These are phyloP conservation scores for Hymenoscyphus albidus DNA, from an alignment of 2,329 filamentous ascomycete genomes.

Conservation along the genomic window DNA sequence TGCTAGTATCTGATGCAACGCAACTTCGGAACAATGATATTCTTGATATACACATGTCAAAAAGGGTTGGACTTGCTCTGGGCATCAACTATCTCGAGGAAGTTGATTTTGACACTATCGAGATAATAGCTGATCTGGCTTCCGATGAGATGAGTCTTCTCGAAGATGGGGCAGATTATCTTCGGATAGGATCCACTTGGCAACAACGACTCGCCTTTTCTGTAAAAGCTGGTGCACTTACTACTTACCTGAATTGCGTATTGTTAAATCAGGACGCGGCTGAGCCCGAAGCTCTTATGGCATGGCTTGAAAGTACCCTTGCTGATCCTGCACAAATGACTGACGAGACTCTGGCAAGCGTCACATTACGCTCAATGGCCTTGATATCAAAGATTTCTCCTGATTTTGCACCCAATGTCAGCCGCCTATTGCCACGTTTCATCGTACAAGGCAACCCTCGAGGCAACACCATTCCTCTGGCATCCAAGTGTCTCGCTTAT, in stretches of 20 bases:
- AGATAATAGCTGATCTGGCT: constrained; percentile 67
- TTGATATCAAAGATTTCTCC: constrained; percentile 74
- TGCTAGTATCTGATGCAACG: constrained; percentile 63
- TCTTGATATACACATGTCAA: constrained; percentile 68
- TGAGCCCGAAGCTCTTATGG: constrained; percentile 72
- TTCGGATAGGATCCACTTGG: constrained; percentile 77
- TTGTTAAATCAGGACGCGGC: constrained; percentile 77
- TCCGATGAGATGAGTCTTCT: constrained; percentile 80
- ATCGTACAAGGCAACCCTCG: constrained; percentile 79
- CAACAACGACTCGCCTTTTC: constrained; percentile 84
- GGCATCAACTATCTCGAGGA: constrained; percentile 42
- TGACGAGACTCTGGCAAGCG: constrained; percentile 70
- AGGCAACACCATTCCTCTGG: constrained; percentile 65
- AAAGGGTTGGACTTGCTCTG: constrained; percentile 39
- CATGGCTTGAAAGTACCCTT: constrained; percentile 81
- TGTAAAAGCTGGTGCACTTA: constrained; percentile 77
- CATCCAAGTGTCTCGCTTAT: constrained; percentile 79
- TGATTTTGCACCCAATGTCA: constrained; percentile 68
- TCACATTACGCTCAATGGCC: constrained; percentile 76
- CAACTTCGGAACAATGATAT: constrained; percentile 59
- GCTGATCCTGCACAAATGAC: constrained; percentile 78
- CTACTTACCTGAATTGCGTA: constrained; percentile 81
- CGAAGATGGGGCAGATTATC: constrained; percentile 85
- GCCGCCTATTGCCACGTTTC: constrained; percentile 76
- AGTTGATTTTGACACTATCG: constrained; percentile 53